These are phyloP conservation scores for Parastagonospora nodorum DNA, from an alignment of 2,329 filamentous ascomycete species.

Conservation along the genomic window DNA sequence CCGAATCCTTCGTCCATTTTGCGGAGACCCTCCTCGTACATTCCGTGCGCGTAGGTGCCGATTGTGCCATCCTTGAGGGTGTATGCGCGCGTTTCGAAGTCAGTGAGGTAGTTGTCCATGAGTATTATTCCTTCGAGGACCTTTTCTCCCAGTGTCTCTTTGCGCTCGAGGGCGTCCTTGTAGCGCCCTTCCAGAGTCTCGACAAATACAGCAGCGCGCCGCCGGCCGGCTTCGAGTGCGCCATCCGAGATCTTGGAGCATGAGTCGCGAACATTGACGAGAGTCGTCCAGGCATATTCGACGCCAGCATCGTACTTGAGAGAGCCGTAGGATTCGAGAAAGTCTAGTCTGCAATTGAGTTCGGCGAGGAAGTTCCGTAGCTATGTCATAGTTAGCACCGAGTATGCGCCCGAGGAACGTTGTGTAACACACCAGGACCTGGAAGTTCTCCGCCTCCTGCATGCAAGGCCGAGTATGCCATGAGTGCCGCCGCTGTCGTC, in stretches of 20 bases:
- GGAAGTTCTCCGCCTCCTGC: constrained; percentile 54
- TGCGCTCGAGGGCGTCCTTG: constrained; percentile 80
- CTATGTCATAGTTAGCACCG: constrained; percentile 46
- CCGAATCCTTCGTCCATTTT: constrained; percentile 80
- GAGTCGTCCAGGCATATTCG: constrained; percentile 80
- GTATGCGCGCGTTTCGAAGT: constrained; percentile 82
- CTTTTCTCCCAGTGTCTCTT: constrained; percentile 89
- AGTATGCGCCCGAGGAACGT: background rate
- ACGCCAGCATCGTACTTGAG: constrained; percentile 82
- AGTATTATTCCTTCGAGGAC: constrained; percentile 84
- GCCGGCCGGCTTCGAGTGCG: constrained; percentile 82
- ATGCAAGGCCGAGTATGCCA: constrained; percentile 53
- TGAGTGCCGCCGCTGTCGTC: constrained; percentile 52
- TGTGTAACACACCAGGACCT: constrained; percentile 43
- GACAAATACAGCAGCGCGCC: constrained; percentile 84
- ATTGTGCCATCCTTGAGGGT: constrained; percentile 79
- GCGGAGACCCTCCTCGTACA: constrained; percentile 78
- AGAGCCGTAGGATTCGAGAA: constrained; percentile 86
- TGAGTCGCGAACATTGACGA: constrained; percentile 83
- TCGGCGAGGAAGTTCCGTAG: constrained; percentile 84
- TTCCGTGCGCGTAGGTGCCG: constrained; percentile 69
- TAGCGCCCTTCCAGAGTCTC: constrained; percentile 90
- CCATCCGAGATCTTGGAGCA: constrained; percentile 91
- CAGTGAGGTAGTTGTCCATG: constrained; percentile 81
- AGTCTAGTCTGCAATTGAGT: constrained; percentile 82